Evolutionary conservation across 2,329 filamentous ascomycete species (phyloP), one percentile per base, ranked within the genome.

Genomic region (Aureobasidium subglaciale): DNA sequence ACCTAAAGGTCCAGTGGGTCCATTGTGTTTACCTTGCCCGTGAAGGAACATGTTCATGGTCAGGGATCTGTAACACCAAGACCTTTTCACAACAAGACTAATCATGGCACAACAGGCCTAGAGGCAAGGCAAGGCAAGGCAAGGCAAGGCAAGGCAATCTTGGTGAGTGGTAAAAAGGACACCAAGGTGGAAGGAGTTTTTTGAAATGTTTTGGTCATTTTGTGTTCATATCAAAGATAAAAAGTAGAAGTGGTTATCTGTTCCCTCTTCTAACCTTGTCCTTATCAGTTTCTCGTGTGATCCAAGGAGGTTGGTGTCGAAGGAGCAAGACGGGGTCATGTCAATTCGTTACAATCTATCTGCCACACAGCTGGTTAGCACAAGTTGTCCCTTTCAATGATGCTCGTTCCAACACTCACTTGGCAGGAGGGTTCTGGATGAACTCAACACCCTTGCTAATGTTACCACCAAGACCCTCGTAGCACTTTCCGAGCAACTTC

Each of bases 361-460:
- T 52, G 48, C 48, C n/a, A 37, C 24, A 27, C 34, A 30, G 34
- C 13, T 29, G 16, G 32, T 50, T 10, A 40, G 32, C 24, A 25
- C n/a, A 24, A 16, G 1, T 15, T 1, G 13, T 2, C 2, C 20
- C 3, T 8, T 13, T 18, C n/a, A 6, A 13, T 25, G 7, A 16
- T 16, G 2, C 15, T n/a, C n/a, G n/a, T 3, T 11, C 11, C 32
- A 27, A 48, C 67, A 67, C 62, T 88, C 84, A 91, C 88, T 91
- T 91, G 83, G 90, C 84, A 70, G 90, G 87, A 71, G 88, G 84
- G 81, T 86, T 91, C 78, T 88, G 81, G 74, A 86, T 86, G 71
- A 97, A 99, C 70, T 85, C 83, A 70, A 96, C 79, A 70, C 93
- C 93, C 84, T 97, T 96, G 69, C 83, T 77, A 71, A 99, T 96